Evolutionary conservation across 441 rosid genomes (phyloP).

Genomic region (Corymbia citriodora): DNA sequence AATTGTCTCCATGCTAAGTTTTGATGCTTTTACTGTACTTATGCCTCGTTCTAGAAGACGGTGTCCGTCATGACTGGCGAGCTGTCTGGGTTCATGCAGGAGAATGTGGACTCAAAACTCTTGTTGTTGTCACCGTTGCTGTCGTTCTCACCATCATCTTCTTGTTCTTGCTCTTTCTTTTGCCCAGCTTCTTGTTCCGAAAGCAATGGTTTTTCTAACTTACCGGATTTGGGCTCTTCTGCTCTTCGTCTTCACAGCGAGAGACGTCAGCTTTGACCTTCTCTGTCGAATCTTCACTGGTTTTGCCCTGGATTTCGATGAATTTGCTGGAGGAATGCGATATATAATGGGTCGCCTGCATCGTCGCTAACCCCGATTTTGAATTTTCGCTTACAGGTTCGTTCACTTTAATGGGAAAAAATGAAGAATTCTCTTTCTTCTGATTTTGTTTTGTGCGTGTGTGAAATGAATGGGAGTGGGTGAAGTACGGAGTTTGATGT

Average conservation of each 20-base stretch:
- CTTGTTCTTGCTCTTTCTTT: not conserved
- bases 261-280: not conserved
- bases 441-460: no score
- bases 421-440: no score
- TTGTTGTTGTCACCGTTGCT: constrained; percentile 13
- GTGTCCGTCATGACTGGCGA: constrained; percentile 63
- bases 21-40: no score
- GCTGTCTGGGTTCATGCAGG: constrained; percentile 29
- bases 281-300: not conserved
- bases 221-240: not conserved
- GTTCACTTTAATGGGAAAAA: no score
- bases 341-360: not conserved
- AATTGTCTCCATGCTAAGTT: no score
- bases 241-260: not conserved
- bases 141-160: not conserved
- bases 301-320: not conserved
- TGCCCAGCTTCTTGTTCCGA: not conserved
- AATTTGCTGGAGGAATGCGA: not conserved
- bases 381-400: not conserved
- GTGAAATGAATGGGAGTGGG: not conserved
- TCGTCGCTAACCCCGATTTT: not conserved
- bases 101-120: constrained; percentile 69
- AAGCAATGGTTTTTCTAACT: not conserved
- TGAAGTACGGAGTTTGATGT: not conserved
- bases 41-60: constrained; percentile 33